Percentiles rank a stretch among this genome's conserved stretches.
Evolutionary conservation across 2,329 filamentous ascomycete species (phyloP).

Genomic region (Pseudogymnoascus sp.): DNA sequence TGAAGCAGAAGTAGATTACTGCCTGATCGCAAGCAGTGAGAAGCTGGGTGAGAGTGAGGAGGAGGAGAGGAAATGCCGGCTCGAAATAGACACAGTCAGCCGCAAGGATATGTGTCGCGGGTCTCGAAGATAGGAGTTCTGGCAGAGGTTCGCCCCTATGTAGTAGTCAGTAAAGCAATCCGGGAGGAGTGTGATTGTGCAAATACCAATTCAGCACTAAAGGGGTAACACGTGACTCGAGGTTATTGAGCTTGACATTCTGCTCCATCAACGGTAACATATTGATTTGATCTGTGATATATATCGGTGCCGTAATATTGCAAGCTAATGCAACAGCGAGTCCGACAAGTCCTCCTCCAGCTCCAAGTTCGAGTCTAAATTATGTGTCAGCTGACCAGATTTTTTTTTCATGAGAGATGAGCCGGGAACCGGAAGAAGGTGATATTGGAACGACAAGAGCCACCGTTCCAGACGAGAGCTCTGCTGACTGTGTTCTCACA

Average conservation of each 20-base stretch:
- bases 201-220: slow-evolving; percentile 72
- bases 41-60: slow-evolving; percentile 69
- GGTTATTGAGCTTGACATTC: slow-evolving; percentile 76
- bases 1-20: slow-evolving; percentile 80
- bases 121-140: slow-evolving; percentile 44
- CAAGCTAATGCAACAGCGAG: slow-evolving; percentile 54
- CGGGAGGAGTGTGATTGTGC: not conserved
- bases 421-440: not conserved
- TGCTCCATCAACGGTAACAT: slow-evolving; percentile 82
- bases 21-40: slow-evolving; percentile 63
- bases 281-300: slow-evolving; percentile 79
- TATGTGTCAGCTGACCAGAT: not conserved
- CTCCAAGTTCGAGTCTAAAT: slow-evolving; percentile 77
- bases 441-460: not conserved
- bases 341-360: slow-evolving; percentile 82
- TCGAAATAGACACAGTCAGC: slow-evolving; percentile 98
- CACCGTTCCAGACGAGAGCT: not conserved
- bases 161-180: not conserved
- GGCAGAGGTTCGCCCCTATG: slow-evolving; percentile 56
- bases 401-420: slow-evolving; percentile 8
- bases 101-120: slow-evolving; percentile 79
- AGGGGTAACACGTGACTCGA: slow-evolving; percentile 57
- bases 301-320: slow-evolving; percentile 49
- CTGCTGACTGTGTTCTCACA: slow-evolving; percentile 46
- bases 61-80: slow-evolving; percentile 82